Conservation (phyloP, 202 grass and related monocot genomes). For the Dendrocalamus latiflorus region DNA sequence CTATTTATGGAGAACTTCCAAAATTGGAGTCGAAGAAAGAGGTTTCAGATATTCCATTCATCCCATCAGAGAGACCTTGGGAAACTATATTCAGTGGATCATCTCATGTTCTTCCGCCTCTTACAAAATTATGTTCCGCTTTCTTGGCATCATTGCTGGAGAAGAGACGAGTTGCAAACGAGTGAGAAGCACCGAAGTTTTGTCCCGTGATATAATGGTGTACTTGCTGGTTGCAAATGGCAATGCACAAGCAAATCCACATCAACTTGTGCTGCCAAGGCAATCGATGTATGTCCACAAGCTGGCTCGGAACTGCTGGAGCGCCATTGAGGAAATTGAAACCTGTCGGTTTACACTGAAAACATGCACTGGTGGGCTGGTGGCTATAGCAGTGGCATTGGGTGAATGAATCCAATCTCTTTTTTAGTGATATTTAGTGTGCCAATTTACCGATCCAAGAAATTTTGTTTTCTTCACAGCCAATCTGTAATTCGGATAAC, state of each 20-base stretch:
- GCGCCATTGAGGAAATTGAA: no score
- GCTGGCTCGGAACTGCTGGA: no score
- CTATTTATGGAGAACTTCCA: conserved; percentile 72
- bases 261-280: background rate
- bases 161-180: conserved; percentile 41
- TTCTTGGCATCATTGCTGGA: conserved; percentile 85
- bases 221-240: background rate
- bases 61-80: conserved; percentile 67
- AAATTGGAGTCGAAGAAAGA: conserved; percentile 44
- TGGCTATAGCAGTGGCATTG: no score
- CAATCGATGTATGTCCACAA: no score
- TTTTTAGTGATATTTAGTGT: no score
- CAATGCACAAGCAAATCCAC: background rate
- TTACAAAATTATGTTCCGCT: conserved; percentile 63
- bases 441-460: no score
- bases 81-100: conserved; percentile 30
- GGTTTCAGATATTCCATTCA: conserved; percentile 55
- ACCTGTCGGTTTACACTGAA: no score
- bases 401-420: no score
- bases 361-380: no score
- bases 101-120: conserved; percentile 74
- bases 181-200: conserved; percentile 13
- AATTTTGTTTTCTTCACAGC: no score
- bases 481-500: no score
- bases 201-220: background rate